Conservation (phyloP, 2,329 filamentous ascomycete species). For the Botrytis fragariae region DNA sequence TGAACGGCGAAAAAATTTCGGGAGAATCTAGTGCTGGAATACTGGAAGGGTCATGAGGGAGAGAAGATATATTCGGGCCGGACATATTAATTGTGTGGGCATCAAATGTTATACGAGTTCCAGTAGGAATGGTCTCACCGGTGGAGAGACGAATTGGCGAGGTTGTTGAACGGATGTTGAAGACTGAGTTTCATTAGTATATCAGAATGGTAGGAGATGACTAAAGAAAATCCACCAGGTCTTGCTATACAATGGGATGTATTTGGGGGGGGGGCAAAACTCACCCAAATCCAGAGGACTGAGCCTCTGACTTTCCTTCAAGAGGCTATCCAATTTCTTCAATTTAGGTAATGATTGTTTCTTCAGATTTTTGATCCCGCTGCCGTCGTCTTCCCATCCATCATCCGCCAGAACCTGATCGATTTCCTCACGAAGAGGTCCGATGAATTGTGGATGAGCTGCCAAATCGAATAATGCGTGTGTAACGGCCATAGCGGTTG, state of each 20-base stretch:
- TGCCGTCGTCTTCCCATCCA: slow-evolving; percentile 49
- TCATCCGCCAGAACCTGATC: slow-evolving; percentile 33
- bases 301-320: slow-evolving; percentile 43
- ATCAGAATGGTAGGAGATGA: background rate
- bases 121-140: background rate
- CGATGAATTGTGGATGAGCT: slow-evolving; percentile 46
- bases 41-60: background rate
- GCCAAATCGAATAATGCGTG: slow-evolving; percentile 54
- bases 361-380: slow-evolving; percentile 35
- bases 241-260: no score
- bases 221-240: no score
- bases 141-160: slow-evolving; percentile 28
- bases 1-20: background rate
- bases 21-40: background rate
- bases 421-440: slow-evolving; percentile 32
- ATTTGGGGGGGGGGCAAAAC: background rate
- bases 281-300: slow-evolving; percentile 32
- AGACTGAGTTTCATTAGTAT: slow-evolving; percentile 17
- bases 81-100: slow-evolving; percentile 34
- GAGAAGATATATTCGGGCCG: background rate
- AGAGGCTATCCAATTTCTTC: slow-evolving; percentile 43
- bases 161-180: slow-evolving; percentile 6
- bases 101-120: slow-evolving; percentile 35
- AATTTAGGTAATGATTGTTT: slow-evolving; percentile 32
- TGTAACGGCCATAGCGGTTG: slow-evolving; percentile 47